phyloP scores from a whole-genome alignment of 108 stramenopile species.

The Cyclotella cryptica region DNA sequence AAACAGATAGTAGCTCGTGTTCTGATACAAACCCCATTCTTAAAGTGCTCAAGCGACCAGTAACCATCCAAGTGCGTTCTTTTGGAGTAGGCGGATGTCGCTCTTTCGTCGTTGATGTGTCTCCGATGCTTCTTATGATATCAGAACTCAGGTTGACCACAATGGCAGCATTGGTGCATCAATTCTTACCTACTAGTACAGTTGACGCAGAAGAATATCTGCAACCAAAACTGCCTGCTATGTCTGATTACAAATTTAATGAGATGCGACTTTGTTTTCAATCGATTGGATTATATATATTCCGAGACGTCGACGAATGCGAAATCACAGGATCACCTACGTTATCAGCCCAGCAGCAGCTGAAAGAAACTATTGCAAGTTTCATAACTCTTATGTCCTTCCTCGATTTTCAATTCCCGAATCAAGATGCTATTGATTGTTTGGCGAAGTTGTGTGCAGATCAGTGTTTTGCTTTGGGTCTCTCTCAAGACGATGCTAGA shows the following conservation, averaged over 20 bases:
- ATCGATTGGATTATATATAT: constrained; percentile 29
- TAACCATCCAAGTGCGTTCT: neutral
- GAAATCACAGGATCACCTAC: neutral
- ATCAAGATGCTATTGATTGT: constrained; percentile 65
- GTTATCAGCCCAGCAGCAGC: neutral
- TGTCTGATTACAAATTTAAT: constrained; percentile 17
- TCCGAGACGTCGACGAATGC: constrained; percentile 1
- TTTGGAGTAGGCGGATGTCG: neutral
- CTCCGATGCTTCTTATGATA: constrained; percentile 26
- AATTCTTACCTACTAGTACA: neutral
- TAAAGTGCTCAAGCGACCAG: neutral
- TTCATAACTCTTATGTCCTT: constrained; percentile 65
- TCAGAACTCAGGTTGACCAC: constrained; percentile 36
- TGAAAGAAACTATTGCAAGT: constrained; percentile 58
- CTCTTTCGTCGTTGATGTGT: neutral
- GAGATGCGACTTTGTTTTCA: constrained; percentile 21
- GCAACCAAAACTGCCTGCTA: constrained; percentile 14
- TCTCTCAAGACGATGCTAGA: constrained; percentile 58
- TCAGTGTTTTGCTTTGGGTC: constrained; percentile 58
- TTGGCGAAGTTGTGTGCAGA: constrained; percentile 69
- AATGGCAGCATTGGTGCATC: neutral
- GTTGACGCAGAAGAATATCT: constrained; percentile 1
- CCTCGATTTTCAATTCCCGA: constrained; percentile 67
- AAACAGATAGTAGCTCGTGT: too few relatives aligned
- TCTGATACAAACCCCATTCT: neutral